Base-by-base conservation (phyloP, 495 filamentous ascomycete genomes). In the Parachaetomium inaequale region DNA sequence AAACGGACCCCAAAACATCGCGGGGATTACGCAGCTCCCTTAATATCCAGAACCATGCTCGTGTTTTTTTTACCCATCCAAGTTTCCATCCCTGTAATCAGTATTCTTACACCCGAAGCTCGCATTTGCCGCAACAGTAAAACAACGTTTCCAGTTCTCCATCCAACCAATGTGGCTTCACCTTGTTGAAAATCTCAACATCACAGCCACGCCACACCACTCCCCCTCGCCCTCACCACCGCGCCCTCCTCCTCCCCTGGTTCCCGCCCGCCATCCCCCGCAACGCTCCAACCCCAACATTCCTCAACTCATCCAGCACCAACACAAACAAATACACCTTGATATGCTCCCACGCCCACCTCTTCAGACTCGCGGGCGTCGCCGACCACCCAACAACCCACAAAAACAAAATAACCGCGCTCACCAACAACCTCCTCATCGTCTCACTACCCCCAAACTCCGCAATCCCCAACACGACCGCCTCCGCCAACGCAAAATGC, bases 271-370 rank as follows among this genome's bases (percentile, higher is more conserved):
- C 51, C 29, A 19, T 25, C 17, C 51, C 51, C 6, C 14, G 15
- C 26, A 51, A 7, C 17, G n/a, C 51, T 1, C 51, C 51, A 1
- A 10, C 31, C 15, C 29, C 51, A 2, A 53, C 28, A n/a, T 38
- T 53, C 38, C 55, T 29, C 42, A 66, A 19, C 64, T 66, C 64
- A 47, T 66, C 61, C 42, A 66, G 50, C 23, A 66, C 38, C 47
- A 66, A 60, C 28, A 40, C 36, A 58, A 67, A 67, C 55, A 67
- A 26, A 36, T 40, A 40, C 36, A 40, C 36, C 36, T 40, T 40
- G 19, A 61, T 55, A n/a, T 64, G 62, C n/a, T 62, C 58, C 65
- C 65, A 67, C 26, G 62, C 62, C 65, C 65, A 67, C 3, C 40
- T 38, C 53, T 67, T 67, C 17, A 53, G 21, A 7, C 56, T 56